Conservation (phyloP, 495 filamentous ascomycete species). For the Penicillium odoratum region DNA sequence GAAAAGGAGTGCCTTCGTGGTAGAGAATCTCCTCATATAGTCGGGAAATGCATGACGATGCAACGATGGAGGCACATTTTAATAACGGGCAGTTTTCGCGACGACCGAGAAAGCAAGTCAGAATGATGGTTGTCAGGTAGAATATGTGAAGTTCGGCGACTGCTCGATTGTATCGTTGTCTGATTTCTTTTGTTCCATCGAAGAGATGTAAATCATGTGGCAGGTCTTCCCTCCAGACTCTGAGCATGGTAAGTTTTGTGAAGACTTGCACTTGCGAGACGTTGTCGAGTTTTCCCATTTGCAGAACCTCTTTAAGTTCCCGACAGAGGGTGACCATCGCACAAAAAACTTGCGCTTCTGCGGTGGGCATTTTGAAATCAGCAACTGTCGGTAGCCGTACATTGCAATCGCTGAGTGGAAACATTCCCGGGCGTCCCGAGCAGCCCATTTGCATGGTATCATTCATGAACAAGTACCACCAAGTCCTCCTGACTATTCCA, state of each 20-base stretch:
- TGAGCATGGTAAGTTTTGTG: background rate
- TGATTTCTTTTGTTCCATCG: background rate
- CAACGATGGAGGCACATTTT: constrained; percentile 17
- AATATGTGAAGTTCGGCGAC: constrained; percentile 17
- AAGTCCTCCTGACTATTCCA: constrained; percentile 11
- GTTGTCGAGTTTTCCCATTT: background rate
- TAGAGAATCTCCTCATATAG: constrained; percentile 22
- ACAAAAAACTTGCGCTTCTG: background rate
- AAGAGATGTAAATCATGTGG: background rate
- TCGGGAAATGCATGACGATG: constrained; percentile 18
- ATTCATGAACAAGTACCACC: constrained; percentile 21
- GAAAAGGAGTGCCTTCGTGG: constrained; percentile 11
- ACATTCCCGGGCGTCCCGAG: constrained; percentile 13
- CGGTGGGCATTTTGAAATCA: constrained; percentile 11
- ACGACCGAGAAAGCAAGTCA: constrained; percentile 18
- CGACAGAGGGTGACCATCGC: background rate
- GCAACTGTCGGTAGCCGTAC: constrained; percentile 3
- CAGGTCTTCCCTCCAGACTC: background rate
- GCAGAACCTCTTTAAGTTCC: background rate
- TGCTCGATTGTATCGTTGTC: constrained; percentile 6
- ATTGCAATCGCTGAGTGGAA: constrained; percentile 11
- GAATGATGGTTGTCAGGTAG: constrained; percentile 19
- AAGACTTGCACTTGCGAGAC: background rate
- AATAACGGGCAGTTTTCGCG: constrained; percentile 11
- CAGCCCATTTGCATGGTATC: constrained; percentile 20